These are phyloP conservation scores for Cladophialophora bantiana DNA, from an alignment of 2,329 filamentous ascomycete species.

Conservation along the genomic window DNA sequence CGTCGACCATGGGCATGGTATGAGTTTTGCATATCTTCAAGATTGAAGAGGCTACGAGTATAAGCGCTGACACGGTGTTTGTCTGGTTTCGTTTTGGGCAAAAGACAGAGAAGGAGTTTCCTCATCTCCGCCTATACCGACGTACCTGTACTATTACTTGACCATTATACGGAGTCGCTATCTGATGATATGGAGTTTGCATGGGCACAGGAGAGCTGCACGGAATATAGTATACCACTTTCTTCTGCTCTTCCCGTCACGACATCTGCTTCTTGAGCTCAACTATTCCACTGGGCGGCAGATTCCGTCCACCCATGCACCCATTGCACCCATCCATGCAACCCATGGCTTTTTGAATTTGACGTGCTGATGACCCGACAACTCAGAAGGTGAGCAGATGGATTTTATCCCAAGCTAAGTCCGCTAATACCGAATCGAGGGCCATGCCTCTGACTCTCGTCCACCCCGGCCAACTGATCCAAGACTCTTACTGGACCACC, in stretches of 20 bases:
- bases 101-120: neutral
- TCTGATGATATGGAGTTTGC: neutral
- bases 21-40: constrained; percentile 4
- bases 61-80: neutral
- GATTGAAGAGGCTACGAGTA: neutral
- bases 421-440: constrained; percentile 22
- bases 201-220: neutral
- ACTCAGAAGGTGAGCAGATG: constrained; percentile 7
- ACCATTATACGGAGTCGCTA: neutral
- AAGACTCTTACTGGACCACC: neutral
- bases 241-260: too few species aligned
- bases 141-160: constrained; percentile 9
- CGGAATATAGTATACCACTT: too few species aligned
- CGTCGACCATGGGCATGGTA: constrained; percentile 5
- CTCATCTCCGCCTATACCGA: neutral
- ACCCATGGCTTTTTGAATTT: neutral
- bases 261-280: too few species aligned
- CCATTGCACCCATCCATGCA: neutral
- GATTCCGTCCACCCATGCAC: too few species aligned
- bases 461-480: neutral
- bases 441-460: neutral
- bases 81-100: neutral
- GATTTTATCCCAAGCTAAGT: constrained; percentile 30
- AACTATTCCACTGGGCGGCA: too few species aligned
- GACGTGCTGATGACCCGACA: neutral